These are phyloP conservation scores for Fraxinus cuspidata DNA, from an alignment of 257 asterid genomes.

Conservation along the genomic window DNA sequence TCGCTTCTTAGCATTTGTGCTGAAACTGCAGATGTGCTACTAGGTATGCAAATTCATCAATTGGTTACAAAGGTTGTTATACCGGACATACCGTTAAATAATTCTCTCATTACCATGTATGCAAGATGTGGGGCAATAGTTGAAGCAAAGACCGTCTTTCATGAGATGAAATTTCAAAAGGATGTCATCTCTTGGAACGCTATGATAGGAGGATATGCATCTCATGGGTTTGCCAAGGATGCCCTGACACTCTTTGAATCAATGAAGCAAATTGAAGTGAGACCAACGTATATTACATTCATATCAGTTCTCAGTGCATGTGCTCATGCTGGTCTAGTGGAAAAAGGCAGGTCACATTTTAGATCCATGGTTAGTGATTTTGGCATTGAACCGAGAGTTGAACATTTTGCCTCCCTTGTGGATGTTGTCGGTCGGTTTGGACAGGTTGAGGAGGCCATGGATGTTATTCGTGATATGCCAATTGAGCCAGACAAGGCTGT, in stretches of 20 bases:
- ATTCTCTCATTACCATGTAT: conserved; percentile 85
- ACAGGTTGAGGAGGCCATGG: conserved; percentile 69
- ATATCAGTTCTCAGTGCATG: conserved; percentile 82
- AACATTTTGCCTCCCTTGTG: conserved; percentile 73
- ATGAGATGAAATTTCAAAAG: conserved; percentile 52
- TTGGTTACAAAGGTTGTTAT: conserved; percentile 45
- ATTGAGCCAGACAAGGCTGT: conserved; percentile 71
- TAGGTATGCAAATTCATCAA: conserved; percentile 64
- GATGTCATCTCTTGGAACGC: conserved; percentile 13
- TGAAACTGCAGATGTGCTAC: no score
- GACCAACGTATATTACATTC: conserved; percentile 72
- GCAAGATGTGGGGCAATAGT: conserved; percentile 73
- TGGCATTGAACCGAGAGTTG: conserved; percentile 68
- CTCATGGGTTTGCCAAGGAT: conserved; percentile 65
- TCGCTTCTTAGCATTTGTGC: conserved; percentile 71
- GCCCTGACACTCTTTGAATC: conserved; percentile 70
- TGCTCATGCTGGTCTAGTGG: conserved; percentile 79
- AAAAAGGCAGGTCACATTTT: conserved; percentile 59
- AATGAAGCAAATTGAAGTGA: conserved; percentile 57
- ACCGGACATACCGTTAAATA: conserved; percentile 71
- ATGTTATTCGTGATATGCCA: conserved; percentile 55
- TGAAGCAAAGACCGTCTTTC: conserved; percentile 70
- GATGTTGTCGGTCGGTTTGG: conserved; percentile 72
- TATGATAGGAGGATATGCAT: conserved; percentile 44
- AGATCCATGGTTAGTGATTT: conserved; percentile 65